phyloP scores from a whole-genome alignment of 2,329 filamentous ascomycete genomes.

The Daldinia eschscholtzii region DNA sequence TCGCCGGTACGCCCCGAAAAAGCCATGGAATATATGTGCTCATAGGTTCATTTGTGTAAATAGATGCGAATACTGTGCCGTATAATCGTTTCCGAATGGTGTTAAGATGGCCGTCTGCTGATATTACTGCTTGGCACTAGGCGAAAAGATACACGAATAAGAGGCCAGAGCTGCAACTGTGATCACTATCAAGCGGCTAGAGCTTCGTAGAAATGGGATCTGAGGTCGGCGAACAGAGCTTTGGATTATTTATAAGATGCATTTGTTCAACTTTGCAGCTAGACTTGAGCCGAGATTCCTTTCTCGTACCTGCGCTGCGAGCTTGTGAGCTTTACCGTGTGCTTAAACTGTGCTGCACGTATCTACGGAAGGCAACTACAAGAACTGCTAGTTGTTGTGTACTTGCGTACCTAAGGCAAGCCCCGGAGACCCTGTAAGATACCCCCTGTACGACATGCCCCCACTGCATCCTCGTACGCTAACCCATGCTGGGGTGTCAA shows the following conservation, averaged over 20 bases:
- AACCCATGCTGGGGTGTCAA: conserved; percentile 33
- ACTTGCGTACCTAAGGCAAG: conserved; percentile 24
- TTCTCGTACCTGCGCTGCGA: conserved; percentile 5
- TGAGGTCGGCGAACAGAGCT: conserved; percentile 36
- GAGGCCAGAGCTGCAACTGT: conserved; percentile 19
- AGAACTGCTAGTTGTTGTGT: not conserved
- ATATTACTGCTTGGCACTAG: conserved; percentile 10
- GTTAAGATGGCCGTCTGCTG: conserved; percentile 19
- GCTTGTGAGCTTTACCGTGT: conserved; percentile 25
- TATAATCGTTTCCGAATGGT: conserved; percentile 23
- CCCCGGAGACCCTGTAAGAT: conserved; percentile 33
- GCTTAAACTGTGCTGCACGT: conserved; percentile 23
- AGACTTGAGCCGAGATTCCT: conserved; percentile 14
- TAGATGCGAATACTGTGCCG: conserved; percentile 8
- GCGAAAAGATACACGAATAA: conserved; percentile 24
- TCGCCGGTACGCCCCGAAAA: not conserved
- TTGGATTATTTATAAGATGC: conserved; percentile 1
- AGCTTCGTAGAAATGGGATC: conserved; percentile 15
- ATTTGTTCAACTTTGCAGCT: not conserved
- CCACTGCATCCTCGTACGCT: conserved; percentile 10
- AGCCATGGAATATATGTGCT: not conserved
- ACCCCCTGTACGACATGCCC: conserved; percentile 21
- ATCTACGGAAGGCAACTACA: conserved; percentile 5
- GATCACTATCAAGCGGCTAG: conserved; percentile 25
- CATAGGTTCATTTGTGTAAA: not conserved